Percentiles rank a stretch among this genome's conserved stretches.
Conservation (phyloP, 2,329 filamentous ascomycete species). For the Clonostachys sp. region DNA sequence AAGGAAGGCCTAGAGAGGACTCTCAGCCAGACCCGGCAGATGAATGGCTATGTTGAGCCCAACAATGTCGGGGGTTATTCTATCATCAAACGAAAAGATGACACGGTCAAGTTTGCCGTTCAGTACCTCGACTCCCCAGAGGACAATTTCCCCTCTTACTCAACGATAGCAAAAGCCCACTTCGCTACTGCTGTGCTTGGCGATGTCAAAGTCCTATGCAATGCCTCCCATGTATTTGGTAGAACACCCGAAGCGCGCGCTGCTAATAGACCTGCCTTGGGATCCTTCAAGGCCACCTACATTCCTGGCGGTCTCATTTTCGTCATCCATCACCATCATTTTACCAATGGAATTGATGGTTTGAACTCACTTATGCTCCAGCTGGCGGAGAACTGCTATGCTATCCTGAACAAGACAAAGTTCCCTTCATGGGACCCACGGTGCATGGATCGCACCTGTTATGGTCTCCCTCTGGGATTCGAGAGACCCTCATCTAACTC, state of each 20-base stretch:
- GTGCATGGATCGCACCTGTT: constrained; percentile 24
- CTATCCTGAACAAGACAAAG: constrained; percentile 17
- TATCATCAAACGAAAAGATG: constrained; percentile 24
- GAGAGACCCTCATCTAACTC: not conserved
- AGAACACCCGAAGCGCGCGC: constrained; percentile 29
- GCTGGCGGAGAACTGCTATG: constrained; percentile 34
- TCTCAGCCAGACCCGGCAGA: constrained; percentile 27
- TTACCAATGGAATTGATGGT: constrained; percentile 29
- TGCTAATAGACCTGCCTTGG: constrained; percentile 20
- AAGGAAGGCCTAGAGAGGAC: constrained; percentile 28
- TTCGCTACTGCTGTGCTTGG: constrained; percentile 24
- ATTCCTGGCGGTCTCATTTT: constrained; percentile 33
- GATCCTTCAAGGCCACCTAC: constrained; percentile 33
- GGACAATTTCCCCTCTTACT: constrained; percentile 25
- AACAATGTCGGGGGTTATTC: constrained; percentile 26
- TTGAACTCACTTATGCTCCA: constrained; percentile 26
- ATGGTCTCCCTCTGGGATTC: constrained; percentile 10
- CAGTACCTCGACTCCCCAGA: constrained; percentile 27
- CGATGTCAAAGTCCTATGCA: constrained; percentile 22
- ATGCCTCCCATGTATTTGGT: constrained; percentile 27
- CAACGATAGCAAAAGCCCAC: constrained; percentile 26
- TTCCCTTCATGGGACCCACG: constrained; percentile 26
- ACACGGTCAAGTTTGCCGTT: constrained; percentile 24
- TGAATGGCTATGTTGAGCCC: constrained; percentile 31
- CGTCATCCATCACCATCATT: constrained; percentile 33